These are phyloP conservation scores for Boletus insuetus DNA, from an alignment of 768 basidiomycete species.

Conservation along the genomic window DNA sequence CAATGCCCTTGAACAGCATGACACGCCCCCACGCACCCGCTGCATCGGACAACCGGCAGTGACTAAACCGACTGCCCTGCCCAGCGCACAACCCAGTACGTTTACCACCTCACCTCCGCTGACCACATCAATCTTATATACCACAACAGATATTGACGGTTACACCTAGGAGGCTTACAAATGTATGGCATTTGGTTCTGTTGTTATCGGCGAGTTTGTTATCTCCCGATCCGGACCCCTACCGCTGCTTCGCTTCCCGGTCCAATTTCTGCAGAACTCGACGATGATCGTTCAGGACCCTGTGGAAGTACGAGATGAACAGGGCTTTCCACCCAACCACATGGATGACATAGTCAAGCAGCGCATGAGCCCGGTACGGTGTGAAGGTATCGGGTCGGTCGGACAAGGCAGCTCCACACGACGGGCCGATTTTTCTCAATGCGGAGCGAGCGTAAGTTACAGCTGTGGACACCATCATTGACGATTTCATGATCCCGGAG, in stretches of 20 bases:
- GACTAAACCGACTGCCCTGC: no score
- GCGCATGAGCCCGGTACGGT: slow-evolving; percentile 87
- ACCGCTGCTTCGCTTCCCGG: slow-evolving; percentile 54
- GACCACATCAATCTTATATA: no score
- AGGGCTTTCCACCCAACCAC: slow-evolving; percentile 49
- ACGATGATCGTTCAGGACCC: slow-evolving; percentile 67
- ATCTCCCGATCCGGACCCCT: background rate
- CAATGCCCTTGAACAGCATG: no score
- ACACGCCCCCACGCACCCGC: no score
- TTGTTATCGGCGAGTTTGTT: no score
- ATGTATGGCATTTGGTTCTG: no score
- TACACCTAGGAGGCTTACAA: no score
- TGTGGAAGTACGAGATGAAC: slow-evolving; percentile 62
- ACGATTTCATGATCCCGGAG: slow-evolving; percentile 85
- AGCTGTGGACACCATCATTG: slow-evolving; percentile 70
- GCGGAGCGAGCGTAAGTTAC: slow-evolving; percentile 72
- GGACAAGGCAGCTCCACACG: slow-evolving; percentile 73
- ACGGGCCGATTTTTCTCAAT: slow-evolving; percentile 69
- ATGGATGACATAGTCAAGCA: slow-evolving; percentile 70
- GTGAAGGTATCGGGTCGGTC: slow-evolving; percentile 73
- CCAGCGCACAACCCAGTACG: no score
- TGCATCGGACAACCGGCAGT: no score
- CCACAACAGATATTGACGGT: no score
- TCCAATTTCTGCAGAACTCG: slow-evolving; percentile 61
- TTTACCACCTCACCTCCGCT: no score